Percentiles rank a stretch among this genome's conserved stretches.
phyloP scores from a whole-genome alignment of 139 green algal species.

The Monoraphidium neglectum region DNA sequence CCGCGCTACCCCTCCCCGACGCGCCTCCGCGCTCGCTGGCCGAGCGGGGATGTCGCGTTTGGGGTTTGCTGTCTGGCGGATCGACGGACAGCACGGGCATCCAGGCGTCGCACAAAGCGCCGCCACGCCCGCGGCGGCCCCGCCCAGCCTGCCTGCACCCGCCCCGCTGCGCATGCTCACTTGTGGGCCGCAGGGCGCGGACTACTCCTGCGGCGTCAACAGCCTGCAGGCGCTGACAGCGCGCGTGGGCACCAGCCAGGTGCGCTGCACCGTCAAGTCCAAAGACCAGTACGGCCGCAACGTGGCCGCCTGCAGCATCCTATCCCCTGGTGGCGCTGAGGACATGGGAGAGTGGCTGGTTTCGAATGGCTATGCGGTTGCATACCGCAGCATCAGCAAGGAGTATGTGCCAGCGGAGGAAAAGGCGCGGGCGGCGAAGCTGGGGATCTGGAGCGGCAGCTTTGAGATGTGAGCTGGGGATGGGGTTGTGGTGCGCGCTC shows the following conservation, averaged over 20 bases:
- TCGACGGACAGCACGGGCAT: background rate
- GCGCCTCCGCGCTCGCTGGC: background rate
- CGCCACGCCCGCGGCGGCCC: too few species aligned
- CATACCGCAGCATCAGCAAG: conserved; percentile 65
- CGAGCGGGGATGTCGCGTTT: too few species aligned
- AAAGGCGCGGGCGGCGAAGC: conserved; percentile 34
- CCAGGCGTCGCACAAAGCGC: background rate
- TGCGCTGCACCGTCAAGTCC: conserved; percentile 59
- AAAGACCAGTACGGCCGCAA: conserved; percentile 74
- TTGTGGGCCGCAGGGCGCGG: background rate
- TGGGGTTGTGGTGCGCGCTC: conserved; percentile 27
- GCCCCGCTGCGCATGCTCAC: background rate
- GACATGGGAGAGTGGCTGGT: conserved; percentile 80
- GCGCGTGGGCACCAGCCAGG: conserved; percentile 34
- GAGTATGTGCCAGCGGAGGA: conserved; percentile 71
- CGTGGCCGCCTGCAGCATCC: conserved; percentile 61
- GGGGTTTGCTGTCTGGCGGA: background rate
- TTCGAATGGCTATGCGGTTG: conserved; percentile 70
- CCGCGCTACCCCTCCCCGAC: conserved; percentile 39
- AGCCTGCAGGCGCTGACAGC: conserved; percentile 38
- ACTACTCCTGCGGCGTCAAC: conserved; percentile 25
- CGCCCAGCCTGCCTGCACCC: background rate
- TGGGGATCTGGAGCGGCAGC: conserved; percentile 72
- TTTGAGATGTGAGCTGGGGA: conserved; percentile 69
- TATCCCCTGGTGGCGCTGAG: conserved; percentile 13